Percentiles rank a stretch among this genome's conserved stretches.
Conservation (phyloP, 768 basidiomycete genomes). For the Hydnum rufescens region DNA sequence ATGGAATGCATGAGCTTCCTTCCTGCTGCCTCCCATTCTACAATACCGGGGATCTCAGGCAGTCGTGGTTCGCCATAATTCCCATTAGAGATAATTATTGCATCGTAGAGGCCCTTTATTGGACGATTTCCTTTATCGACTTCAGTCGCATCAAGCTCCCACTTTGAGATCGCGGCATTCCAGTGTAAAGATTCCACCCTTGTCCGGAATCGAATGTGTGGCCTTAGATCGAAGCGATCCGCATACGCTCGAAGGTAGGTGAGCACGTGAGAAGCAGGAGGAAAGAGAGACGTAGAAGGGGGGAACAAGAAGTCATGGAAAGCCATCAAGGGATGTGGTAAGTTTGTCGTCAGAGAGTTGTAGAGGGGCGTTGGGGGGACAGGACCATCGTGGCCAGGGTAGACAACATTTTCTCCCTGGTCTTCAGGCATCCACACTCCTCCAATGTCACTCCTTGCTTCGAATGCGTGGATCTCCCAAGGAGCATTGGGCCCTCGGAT, state of each 20-base stretch:
- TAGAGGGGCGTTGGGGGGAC: conserved; percentile 55
- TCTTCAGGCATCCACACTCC: conserved; percentile 37
- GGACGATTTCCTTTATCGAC: too few species aligned
- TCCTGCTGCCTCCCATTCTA: conserved; percentile 28
- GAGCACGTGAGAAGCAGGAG: conserved; percentile 37
- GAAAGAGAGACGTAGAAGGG: conserved; percentile 51
- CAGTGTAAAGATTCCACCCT: conserved; percentile 24
- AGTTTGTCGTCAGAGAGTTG: conserved; percentile 62
- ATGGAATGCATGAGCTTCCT: conserved; percentile 40
- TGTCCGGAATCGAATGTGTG: conserved; percentile 44
- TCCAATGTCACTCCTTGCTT: conserved; percentile 44
- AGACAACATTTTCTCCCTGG: not conserved
- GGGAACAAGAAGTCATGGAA: conserved; percentile 46
- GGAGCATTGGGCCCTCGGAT: conserved; percentile 25
- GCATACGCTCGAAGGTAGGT: conserved; percentile 55
- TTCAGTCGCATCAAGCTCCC: too few species aligned
- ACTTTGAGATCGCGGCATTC: conserved; percentile 4
- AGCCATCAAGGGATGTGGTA: conserved; percentile 63
- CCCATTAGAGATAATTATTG: conserved; percentile 57
- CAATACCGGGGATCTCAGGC: conserved; percentile 39
- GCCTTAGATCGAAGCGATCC: conserved; percentile 33
- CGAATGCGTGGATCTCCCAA: conserved; percentile 50
- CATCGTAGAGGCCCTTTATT: conserved; percentile 23
- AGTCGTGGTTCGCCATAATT: conserved; percentile 48
- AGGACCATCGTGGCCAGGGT: conserved; percentile 13